phyloP scores from a whole-genome alignment of 2,329 filamentous ascomycete genomes.

The Talaromyces amestolkiae region DNA sequence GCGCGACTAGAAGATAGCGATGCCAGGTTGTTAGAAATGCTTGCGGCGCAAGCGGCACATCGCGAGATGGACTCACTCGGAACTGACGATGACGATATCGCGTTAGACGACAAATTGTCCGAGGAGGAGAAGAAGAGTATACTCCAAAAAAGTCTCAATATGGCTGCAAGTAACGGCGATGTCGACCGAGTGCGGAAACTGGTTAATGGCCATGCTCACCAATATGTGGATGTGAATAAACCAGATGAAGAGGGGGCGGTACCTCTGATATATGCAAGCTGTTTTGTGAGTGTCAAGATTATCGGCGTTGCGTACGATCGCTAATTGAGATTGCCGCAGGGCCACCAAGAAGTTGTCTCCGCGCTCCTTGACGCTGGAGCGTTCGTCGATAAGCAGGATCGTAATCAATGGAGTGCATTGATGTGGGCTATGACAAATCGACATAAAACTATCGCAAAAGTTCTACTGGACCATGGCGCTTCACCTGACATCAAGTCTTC shows the following conservation, averaged over 20 bases:
- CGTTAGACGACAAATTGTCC: constrained; percentile 69
- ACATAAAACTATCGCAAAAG: constrained; percentile 92
- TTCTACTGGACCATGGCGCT: constrained; percentile 85
- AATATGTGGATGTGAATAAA: constrained; percentile 79
- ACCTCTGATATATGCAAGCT: constrained; percentile 96
- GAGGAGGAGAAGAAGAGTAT: constrained; percentile 74
- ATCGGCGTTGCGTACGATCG: background rate
- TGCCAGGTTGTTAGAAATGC: constrained; percentile 87
- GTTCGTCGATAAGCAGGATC: constrained; percentile 88
- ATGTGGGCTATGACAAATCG: constrained; percentile 99
- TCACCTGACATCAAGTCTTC: constrained; percentile 96
- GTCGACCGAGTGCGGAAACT: constrained; percentile 75
- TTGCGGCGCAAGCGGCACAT: constrained; percentile 88
- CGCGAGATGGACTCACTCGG: constrained; percentile 66
- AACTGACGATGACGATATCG: constrained; percentile 76
- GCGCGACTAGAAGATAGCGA: constrained; percentile 72
- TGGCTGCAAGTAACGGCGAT: constrained; percentile 96
- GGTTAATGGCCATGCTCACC: constrained; percentile 68
- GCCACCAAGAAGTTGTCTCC: constrained; percentile 84
- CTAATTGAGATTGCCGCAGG: constrained; percentile 48
- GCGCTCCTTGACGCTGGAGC: constrained; percentile 81
- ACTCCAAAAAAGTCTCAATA: constrained; percentile 83
- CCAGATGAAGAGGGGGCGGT: constrained; percentile 92
- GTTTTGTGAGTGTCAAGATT: constrained; percentile 67
- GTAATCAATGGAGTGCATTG: constrained; percentile 93